Evolutionary conservation across 169 alveolate genomes (phyloP), one percentile per base, ranked within the genome.

Genomic region (Babesia caballi): DNA sequence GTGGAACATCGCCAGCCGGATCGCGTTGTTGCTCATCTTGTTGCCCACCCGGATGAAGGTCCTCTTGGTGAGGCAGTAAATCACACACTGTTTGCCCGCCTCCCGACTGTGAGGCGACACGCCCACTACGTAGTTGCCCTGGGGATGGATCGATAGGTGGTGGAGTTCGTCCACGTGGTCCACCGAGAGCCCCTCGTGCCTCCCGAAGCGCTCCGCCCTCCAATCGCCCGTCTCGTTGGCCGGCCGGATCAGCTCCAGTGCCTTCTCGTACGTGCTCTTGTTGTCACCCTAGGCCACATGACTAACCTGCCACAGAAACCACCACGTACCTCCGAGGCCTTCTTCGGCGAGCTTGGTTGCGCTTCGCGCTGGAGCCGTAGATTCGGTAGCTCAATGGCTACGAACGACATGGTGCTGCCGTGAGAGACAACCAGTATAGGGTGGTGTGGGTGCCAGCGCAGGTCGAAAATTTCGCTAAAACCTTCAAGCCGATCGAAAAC

Each of bases 1-100:
- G 46, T 81, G 88, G 75, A 81, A 81, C 58, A 81, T 61, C 25
- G 84, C 84, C 68, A 70, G 40, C 25, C 70, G 57, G 23, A 81
- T 63, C 0, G 33, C 38, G 51, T 70, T 81, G 73, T 66, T 81
- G 25, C 56, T 41, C 50, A 81, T 66, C 47, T 81, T 81, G 66
- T 60, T 71, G 21, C 67, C 84, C 40, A 81, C 70, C 1, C 76
- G 54, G 44, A 81, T 65, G 23, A 73, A 81, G 11, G 50, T 30
- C 60, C 54, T 58, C 63, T 81, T 81, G 23, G 84, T 57, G 0
- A 81, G 15, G 40, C 84, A 81, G 60, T 81, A 73, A 4, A 81
- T 53, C 19, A 81, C 53, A 47, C 83, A 69, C 44, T 81, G 88
- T 60, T 81, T 71, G n/a, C 42, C 66, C 19, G 66, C 11, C 19